Conservation (phyloP, 176 grass and related monocot species). For the Bothriochloa decipiens region DNA sequence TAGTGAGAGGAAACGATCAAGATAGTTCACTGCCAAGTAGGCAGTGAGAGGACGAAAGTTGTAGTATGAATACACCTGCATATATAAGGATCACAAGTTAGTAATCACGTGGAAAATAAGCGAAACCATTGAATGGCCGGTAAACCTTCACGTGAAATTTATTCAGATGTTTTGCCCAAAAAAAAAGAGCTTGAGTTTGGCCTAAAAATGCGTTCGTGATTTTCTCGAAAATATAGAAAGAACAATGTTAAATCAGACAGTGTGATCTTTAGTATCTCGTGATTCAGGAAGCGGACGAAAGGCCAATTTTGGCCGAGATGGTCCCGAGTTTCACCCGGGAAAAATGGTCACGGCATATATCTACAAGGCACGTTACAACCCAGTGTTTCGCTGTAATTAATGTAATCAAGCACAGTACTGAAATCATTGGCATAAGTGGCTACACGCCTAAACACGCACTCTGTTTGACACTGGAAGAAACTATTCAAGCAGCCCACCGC, state of each 20-base stretch:
- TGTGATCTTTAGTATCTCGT: conserved; percentile 25
- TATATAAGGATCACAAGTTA: conserved; percentile 30
- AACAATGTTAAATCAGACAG: conserved; percentile 7
- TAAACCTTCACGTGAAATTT: conserved; percentile 1
- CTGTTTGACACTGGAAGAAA: background rate
- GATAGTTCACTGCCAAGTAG: conserved; percentile 71
- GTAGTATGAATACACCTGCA: conserved; percentile 76
- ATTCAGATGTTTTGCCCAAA: background rate
- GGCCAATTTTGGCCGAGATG: conserved; percentile 28
- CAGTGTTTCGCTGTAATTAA: background rate
- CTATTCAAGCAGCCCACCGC: background rate
- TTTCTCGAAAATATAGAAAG: background rate
- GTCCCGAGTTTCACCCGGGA: background rate
- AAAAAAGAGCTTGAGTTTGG: background rate
- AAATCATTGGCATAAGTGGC: background rate
- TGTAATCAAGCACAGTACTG: background rate
- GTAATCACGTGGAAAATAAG: conserved; percentile 5
- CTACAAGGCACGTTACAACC: background rate
- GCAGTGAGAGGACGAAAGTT: conserved; percentile 71
- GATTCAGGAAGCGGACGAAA: conserved; percentile 42
- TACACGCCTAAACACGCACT: background rate
- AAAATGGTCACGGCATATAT: conserved; percentile 22
- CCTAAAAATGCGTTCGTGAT: background rate
- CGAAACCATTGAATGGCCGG: background rate
- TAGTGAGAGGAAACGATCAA: conserved; percentile 87